Evolutionary conservation across 805 yeast genomes (phyloP), one percentile per base, ranked within the genome.

Genomic region (Grigorovia yakushimaensis): DNA sequence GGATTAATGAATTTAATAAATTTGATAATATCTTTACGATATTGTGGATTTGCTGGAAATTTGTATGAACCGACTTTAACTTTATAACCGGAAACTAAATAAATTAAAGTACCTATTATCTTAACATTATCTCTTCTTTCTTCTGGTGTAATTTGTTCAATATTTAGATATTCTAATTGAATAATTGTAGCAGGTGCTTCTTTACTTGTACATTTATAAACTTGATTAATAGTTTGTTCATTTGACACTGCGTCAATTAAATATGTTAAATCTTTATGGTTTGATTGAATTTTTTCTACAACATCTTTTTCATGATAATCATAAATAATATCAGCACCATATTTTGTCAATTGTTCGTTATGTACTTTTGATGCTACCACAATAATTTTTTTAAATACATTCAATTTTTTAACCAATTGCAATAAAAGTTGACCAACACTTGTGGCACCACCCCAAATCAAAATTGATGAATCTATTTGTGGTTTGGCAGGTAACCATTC

Each of bases 361-460:
- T 77, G 65, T 54, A 70, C 70, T 47, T 62, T 55, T 3, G 81
- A 73, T 10, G 83, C 79, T 22, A 76, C 72, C 3, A 73, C 71
- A 44, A 73, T 63, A 44, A 76, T 73, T 36, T 68, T 69, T 6
- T 54, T 46, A 53, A 57, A 70, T 13, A 74, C 77, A 38, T 56
- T 55, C 15, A 74, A 51, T 24, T 65, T 56, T 51, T 74, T 75
- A 17, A 82, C 81, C 38, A 79, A 51, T 68, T 83, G 88, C 45
- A 80, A 73, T 13, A 79, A 78, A 17, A 67, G 42, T 42, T 66
- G 67, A 17, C 88, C 88, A 10, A 81, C 73, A 20, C 83, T 73
- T 17, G 84, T 72, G n/a, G 87, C 77, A 52, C 85, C 89, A 56
- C 83, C 82, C 81, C 82, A 78, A 46, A 80, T 68, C 42, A 80